These are phyloP conservation scores for Keithomyces neogunnii DNA, from an alignment of 2,329 filamentous ascomycete genomes.

Conservation along the genomic window DNA sequence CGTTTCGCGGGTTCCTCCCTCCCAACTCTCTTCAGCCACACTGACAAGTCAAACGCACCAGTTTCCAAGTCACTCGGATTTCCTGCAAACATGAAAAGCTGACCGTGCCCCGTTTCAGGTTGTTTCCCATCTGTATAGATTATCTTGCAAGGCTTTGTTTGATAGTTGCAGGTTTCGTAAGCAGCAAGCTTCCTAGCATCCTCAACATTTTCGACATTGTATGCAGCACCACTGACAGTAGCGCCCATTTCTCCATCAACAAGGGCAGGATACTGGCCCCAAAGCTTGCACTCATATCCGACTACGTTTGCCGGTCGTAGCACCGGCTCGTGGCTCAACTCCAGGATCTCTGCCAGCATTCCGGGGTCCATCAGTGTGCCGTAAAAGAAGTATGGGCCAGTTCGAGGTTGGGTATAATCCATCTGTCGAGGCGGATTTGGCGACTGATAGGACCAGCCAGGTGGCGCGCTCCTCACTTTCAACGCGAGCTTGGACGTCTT, in stretches of 20 bases:
- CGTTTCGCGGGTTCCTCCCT: neutral
- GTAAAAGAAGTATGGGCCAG: slow-evolving; percentile 3
- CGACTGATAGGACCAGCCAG: slow-evolving; percentile 3
- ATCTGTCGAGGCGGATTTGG: slow-evolving; percentile 1
- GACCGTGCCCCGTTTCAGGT: neutral
- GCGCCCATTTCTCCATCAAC: slow-evolving; percentile 3
- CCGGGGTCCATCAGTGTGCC: slow-evolving; percentile 4
- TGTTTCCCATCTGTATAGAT: slow-evolving; percentile 1
- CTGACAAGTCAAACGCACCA: slow-evolving; percentile 2
- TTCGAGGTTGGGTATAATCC: slow-evolving; percentile 1
- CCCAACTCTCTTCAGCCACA: slow-evolving; percentile 1
- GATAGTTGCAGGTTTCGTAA: slow-evolving; percentile 3
- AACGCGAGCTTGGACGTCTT: slow-evolving; percentile 3
- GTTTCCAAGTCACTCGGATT: slow-evolving; percentile 1
- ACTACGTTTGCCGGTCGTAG: slow-evolving; percentile 2
- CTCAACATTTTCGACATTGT: slow-evolving; percentile 2
- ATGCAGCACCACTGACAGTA: slow-evolving; percentile 3
- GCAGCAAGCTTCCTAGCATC: slow-evolving; percentile 5
- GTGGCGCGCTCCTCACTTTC: slow-evolving; percentile 4
- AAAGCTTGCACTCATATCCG: slow-evolving; percentile 4
- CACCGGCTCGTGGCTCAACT: slow-evolving; percentile 1
- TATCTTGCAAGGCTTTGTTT: slow-evolving; percentile 3
- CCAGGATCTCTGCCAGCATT: slow-evolving; percentile 4
- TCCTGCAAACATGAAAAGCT: slow-evolving; percentile 5
- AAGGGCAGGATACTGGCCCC: slow-evolving; percentile 4